These are phyloP conservation scores for Acanthamoeba polyphaga DNA, from an alignment of 208 protist genomes.

Conservation along the genomic window DNA sequence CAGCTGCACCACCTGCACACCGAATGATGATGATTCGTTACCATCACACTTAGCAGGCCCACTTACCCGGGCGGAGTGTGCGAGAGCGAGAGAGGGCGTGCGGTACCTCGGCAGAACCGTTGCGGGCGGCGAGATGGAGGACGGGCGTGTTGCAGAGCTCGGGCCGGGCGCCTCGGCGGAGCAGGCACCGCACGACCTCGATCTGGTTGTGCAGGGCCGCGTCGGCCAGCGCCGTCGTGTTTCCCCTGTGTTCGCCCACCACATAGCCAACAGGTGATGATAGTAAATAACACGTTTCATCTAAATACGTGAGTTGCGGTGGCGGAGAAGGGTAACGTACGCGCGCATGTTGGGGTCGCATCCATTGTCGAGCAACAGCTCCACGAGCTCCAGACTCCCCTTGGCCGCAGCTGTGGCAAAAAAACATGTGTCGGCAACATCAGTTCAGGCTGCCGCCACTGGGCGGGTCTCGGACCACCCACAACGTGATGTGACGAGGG, in stretches of 20 bases:
- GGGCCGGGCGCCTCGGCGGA: not conserved
- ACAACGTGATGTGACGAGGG: no score
- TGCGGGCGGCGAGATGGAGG: not conserved
- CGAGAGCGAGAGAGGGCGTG: no score
- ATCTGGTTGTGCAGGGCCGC: not conserved
- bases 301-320: not conserved
- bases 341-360: not conserved
- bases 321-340: not conserved
- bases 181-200: not conserved
- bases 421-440: no score
- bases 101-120: not conserved
- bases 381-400: not conserved
- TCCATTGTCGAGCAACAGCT: not conserved
- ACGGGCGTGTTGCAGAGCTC: not conserved
- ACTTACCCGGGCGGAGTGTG: not conserved
- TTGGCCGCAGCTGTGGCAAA: not conserved
- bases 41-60: no score
- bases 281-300: no score
- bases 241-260: not conserved
- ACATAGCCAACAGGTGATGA: no score
- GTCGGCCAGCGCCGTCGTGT: not conserved
- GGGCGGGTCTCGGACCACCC: no score
- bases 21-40: no score
- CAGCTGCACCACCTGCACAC: not conserved
- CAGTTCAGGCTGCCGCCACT: no score